A percentile compares a stretch with the other conserved stretches of the same genome.
phyloP scores from a whole-genome alignment of 108 stramenopile species.

The Licmophora abbreviata region DNA sequence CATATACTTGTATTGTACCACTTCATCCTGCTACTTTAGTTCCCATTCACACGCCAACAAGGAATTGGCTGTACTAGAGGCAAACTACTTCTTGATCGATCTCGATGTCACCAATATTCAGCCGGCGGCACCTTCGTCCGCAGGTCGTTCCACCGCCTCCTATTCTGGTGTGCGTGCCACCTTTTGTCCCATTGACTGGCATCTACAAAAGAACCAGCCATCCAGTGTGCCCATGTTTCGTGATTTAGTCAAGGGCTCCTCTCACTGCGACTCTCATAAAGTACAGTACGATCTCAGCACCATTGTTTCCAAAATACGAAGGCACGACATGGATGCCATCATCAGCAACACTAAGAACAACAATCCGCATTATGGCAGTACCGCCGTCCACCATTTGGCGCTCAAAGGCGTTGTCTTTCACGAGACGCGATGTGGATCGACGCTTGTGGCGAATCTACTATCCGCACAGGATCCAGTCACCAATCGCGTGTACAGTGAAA shows the following conservation, averaged over 20 bases:
- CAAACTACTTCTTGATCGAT: too few species aligned
- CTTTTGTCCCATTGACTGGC: slow-evolving; percentile 67
- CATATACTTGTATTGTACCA: too few species aligned
- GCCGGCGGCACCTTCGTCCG: not conserved
- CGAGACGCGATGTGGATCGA: slow-evolving; percentile 88
- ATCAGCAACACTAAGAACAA: slow-evolving; percentile 1
- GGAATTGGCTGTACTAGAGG: too few species aligned
- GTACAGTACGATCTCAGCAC: slow-evolving; percentile 35
- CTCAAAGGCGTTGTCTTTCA: slow-evolving; percentile 89
- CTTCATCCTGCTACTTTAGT: too few species aligned
- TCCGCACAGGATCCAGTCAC: slow-evolving; percentile 52
- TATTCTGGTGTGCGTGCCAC: slow-evolving; percentile 23
- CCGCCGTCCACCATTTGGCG: slow-evolving; percentile 13
- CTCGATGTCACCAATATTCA: too few species aligned
- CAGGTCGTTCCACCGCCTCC: not conserved
- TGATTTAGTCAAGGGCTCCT: slow-evolving; percentile 25
- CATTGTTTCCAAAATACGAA: slow-evolving; percentile 21
- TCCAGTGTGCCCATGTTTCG: slow-evolving; percentile 43
- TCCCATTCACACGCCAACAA: too few species aligned
- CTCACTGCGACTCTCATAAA: slow-evolving; percentile 12
- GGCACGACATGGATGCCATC: slow-evolving; percentile 25
- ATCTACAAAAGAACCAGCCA: slow-evolving; percentile 42
- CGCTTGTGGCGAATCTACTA: slow-evolving; percentile 86
- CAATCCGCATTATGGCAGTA: slow-evolving; percentile 8
- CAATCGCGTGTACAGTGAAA: slow-evolving; percentile 78